Conservation (phyloP, 2,329 filamentous ascomycete genomes). For the Fonsecaea monophora region DNA sequence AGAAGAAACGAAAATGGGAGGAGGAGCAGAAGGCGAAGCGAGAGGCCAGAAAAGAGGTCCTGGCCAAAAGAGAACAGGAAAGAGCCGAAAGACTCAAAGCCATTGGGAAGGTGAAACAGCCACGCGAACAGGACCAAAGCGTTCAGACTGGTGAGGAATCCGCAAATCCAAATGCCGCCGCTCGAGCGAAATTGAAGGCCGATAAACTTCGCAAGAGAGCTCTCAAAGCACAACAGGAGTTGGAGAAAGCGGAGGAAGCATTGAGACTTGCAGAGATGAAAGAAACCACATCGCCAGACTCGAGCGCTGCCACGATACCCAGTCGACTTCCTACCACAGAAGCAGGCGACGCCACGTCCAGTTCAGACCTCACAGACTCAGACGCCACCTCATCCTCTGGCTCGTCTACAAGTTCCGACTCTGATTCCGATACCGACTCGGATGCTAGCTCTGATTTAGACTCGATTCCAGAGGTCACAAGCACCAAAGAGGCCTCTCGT, state of each 20-base stretch:
- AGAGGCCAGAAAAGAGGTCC: conserved; percentile 49
- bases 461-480: conserved; percentile 50
- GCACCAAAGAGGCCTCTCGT: conserved; percentile 49
- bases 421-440: conserved; percentile 31
- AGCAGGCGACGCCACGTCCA: conserved; percentile 2
- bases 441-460: conserved; percentile 23
- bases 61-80: conserved; percentile 41
- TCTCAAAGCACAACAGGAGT: conserved; percentile 50
- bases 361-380: conserved; percentile 13
- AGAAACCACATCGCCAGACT: neutral
- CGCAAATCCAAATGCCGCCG: conserved; percentile 9
- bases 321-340: conserved; percentile 2
- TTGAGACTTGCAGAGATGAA: conserved; percentile 23
- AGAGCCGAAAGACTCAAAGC: conserved; percentile 31
- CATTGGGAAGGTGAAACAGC: neutral
- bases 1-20: conserved; percentile 68
- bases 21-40: conserved; percentile 62
- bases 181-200: conserved; percentile 39
- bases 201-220: conserved; percentile 52
- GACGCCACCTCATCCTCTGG: conserved; percentile 33
- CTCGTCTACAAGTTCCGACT: conserved; percentile 30
- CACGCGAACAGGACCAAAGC: neutral
- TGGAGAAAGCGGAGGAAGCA: conserved; percentile 34
- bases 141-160: neutral
- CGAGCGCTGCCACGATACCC: neutral